These are phyloP conservation scores for Penicillium paneum DNA, from an alignment of 2,329 filamentous ascomycete species.

Conservation along the genomic window DNA sequence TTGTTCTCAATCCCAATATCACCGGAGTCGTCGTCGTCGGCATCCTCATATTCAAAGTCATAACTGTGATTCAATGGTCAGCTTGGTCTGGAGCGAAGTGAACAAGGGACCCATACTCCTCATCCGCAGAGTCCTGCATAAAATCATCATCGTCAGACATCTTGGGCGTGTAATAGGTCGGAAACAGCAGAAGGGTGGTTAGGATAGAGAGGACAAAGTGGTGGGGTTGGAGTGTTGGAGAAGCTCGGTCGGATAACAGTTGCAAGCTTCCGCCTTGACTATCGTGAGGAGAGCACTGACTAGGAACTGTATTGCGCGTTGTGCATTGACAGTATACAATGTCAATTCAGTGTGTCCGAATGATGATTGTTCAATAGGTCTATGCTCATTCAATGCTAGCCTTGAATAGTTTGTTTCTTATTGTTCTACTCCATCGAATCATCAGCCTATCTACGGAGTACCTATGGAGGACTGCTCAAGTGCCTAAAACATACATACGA, in stretches of 20 bases:
- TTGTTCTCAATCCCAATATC: constrained; percentile 98
- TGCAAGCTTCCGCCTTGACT: constrained; percentile 18
- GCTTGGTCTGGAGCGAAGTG: constrained; percentile 8
- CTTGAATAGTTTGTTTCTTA: background rate
- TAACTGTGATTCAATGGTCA: constrained; percentile 55
- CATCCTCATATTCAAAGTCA: constrained; percentile 96
- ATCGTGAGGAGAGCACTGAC: background rate
- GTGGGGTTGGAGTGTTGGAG: constrained; percentile 18
- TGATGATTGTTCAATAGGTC: background rate
- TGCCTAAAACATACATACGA: background rate
- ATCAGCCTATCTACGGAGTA: background rate
- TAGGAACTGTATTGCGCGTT: background rate
- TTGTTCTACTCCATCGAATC: background rate
- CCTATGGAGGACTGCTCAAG: background rate
- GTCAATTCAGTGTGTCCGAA: background rate
- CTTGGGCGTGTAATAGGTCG: background rate
- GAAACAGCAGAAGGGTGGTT: constrained; percentile 2
- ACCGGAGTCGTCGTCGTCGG: constrained; percentile 80
- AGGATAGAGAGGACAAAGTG: constrained; percentile 1
- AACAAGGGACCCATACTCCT: constrained; percentile 58
- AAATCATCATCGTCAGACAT: constrained; percentile 89
- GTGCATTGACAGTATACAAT: background rate
- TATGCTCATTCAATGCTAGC: background rate
- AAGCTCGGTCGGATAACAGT: constrained; percentile 18
- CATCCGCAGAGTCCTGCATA: constrained; percentile 87